These are phyloP conservation scores for Candida glaebosa DNA, from an alignment of 805 yeast species.

Conservation along the genomic window DNA sequence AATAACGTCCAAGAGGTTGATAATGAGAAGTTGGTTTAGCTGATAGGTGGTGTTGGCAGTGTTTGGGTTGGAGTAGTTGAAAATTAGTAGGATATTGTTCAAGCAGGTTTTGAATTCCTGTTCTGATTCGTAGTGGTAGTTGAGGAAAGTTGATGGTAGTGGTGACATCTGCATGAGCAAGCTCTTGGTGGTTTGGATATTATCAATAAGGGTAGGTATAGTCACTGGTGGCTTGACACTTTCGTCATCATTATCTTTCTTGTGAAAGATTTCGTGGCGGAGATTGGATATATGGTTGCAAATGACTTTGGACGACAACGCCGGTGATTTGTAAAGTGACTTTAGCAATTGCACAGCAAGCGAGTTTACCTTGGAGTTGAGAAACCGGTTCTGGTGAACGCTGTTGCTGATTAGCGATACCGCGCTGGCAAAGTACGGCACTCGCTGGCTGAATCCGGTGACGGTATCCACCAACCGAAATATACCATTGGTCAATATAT, in stretches of 20 bases:
- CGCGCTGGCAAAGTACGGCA: not conserved
- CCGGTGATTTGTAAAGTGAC: not conserved
- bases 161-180: not conserved
- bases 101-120: constrained; percentile 15
- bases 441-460: constrained; percentile 10
- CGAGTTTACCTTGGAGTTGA: constrained; percentile 3
- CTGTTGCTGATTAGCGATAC: constrained; percentile 10
- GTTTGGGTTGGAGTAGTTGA: constrained; percentile 11
- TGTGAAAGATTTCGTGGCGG: constrained; percentile 7
- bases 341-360: constrained; percentile 5
- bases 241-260: constrained; percentile 6
- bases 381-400: constrained; percentile 4
- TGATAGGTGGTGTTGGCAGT: constrained; percentile 9
- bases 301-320: constrained; percentile 1
- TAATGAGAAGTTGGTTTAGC: constrained; percentile 19
- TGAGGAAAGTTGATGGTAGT: constrained; percentile 6
- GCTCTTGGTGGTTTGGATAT: constrained; percentile 11
- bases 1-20: constrained; percentile 20
- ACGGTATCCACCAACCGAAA: constrained; percentile 11
- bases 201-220: constrained; percentile 13
- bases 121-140: constrained; percentile 15
- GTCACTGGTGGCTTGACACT: constrained; percentile 5
- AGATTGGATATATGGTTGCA: constrained; percentile 5
- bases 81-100: constrained; percentile 12
- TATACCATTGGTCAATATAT: constrained; percentile 10